Base-by-base conservation (phyloP, 495 filamentous ascomycete genomes). In the Talaromyces borbonicus region DNA sequence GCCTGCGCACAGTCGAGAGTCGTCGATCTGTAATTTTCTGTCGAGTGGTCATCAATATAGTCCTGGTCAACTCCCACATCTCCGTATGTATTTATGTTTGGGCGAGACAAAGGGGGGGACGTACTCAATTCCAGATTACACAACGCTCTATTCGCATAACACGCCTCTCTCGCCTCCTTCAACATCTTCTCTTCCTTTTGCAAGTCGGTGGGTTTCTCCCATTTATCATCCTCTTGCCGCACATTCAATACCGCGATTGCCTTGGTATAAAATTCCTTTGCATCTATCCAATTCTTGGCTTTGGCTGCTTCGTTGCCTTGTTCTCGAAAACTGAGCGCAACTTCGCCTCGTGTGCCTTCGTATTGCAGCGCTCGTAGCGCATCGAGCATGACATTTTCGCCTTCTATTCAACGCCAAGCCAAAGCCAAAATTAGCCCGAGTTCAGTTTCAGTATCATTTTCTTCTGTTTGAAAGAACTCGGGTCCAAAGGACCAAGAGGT, bases 201-300 rank as follows among this genome's bases (percentile, higher is more conserved):
- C 11, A 59, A 52, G 42, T 75, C 66, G 31, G 65, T 55, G 2
- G 63, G 65, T 54, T 70, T 58, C 20, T 66, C 60, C 58, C 65
- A 68, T 46, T 70, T 66, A 33, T 85, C 77, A 50, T 79, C 77
- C 18, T 32, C 38, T 11, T 32, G 20, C 51, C 71, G 68, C 15
- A 68, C 68, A 14, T 69, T 65, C 18, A 95, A 61, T 1, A 88
- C 75, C 2, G 75, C 63, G 24, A 97, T 69, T 11, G 77, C 86
- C 61, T 95, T 95, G 6, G 76, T 78, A 56, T 98, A 98, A 66
- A 86, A 95, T 54, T 95, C 89, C 55, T 81, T 85, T 5, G 87
- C 92, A 61, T 96, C 88, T 14, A 65, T 68, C 81, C 83, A 97
- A 37, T 75, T 68, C 61, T 81, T 82, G 47, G 67, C 73, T 47